Percentiles rank a stretch among this genome's conserved stretches.
Conservation (phyloP, 2,329 filamentous ascomycete genomes). For the Chrysoporthe austroafricana region DNA sequence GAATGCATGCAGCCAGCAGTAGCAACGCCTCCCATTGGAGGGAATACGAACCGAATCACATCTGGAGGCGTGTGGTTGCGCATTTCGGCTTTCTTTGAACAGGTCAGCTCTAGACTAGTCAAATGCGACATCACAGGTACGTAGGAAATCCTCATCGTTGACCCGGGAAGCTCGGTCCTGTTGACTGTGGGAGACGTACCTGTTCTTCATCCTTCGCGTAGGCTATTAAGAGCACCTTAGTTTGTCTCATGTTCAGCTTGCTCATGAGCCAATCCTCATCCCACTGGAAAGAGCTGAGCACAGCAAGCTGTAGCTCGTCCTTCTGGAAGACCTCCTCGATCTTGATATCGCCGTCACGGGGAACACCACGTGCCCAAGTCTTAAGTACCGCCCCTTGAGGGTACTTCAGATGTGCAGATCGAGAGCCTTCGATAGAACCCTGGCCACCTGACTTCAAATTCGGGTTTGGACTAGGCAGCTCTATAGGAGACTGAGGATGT, state of each 20-base stretch:
- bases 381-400: constrained; percentile 73
- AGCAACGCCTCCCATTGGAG: constrained; percentile 64
- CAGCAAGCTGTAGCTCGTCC: constrained; percentile 70
- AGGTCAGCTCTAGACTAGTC: constrained; percentile 15
- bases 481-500: constrained; percentile 9
- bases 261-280: constrained; percentile 78
- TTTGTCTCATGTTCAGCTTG: constrained; percentile 66
- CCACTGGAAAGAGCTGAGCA: constrained; percentile 88
- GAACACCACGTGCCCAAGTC: constrained; percentile 72
- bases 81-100: constrained; percentile 52
- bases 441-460: constrained; percentile 4
- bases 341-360: constrained; percentile 73
- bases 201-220: constrained; percentile 57
- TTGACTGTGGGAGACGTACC: constrained; percentile 43
- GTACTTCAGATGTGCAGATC: constrained; percentile 42
- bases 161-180: background rate
- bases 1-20: constrained; percentile 84
- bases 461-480: constrained; percentile 8
- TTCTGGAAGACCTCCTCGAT: constrained; percentile 86
- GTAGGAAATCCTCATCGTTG: background rate
- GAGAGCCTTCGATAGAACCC: background rate
- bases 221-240: constrained; percentile 65
- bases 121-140: background rate
- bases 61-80: constrained; percentile 53
- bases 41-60: constrained; percentile 75